Percentiles rank a stretch among this genome's conserved stretches.
Conservation (phyloP, 352 stramenopile species). For the Halophytophthora batemanensis region DNA sequence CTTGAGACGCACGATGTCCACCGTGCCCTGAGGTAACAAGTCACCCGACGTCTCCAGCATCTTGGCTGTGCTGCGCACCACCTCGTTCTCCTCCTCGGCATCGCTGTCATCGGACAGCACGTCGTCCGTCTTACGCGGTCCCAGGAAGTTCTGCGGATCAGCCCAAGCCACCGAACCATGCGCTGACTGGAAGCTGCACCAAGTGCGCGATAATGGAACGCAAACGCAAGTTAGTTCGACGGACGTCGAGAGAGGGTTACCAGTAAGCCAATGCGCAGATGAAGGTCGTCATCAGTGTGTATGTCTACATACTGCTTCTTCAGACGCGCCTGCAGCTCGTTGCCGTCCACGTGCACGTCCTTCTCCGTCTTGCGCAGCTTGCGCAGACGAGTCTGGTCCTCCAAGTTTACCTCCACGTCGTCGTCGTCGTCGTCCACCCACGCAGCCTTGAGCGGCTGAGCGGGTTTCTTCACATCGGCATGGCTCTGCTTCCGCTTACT, state of each 20-base stretch:
- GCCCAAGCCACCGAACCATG: constrained; percentile 65
- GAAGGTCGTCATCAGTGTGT: background rate
- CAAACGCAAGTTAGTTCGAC: too few relatives aligned
- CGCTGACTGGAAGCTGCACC: constrained; percentile 51
- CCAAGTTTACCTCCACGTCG: constrained; percentile 66
- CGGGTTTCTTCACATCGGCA: constrained; percentile 12
- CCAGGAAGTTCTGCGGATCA: constrained; percentile 66
- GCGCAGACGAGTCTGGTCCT: constrained; percentile 62
- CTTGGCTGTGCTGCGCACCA: constrained; percentile 52
- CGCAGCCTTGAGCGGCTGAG: constrained; percentile 39
- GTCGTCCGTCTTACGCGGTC: constrained; percentile 16
- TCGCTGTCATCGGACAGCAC: constrained; percentile 38
- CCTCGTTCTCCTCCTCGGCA: constrained; percentile 53
- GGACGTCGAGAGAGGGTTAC: constrained; percentile 1
- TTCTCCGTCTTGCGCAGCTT: constrained; percentile 83
- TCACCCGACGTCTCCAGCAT: constrained; percentile 54
- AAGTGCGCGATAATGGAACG: background rate
- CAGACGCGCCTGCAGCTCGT: constrained; percentile 74
- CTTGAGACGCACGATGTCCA: constrained; percentile 81
- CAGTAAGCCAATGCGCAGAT: constrained; percentile 3
- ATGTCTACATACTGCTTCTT: constrained; percentile 67
- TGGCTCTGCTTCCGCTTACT: constrained; percentile 26
- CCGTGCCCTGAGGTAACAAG: constrained; percentile 50
- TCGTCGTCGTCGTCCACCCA: constrained; percentile 90
- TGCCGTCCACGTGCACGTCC: constrained; percentile 60